A percentile compares a stretch with the other conserved stretches of the same genome.
Conservation (phyloP, 2,329 filamentous ascomycete species). For the Rhynchosporium agropyri region DNA sequence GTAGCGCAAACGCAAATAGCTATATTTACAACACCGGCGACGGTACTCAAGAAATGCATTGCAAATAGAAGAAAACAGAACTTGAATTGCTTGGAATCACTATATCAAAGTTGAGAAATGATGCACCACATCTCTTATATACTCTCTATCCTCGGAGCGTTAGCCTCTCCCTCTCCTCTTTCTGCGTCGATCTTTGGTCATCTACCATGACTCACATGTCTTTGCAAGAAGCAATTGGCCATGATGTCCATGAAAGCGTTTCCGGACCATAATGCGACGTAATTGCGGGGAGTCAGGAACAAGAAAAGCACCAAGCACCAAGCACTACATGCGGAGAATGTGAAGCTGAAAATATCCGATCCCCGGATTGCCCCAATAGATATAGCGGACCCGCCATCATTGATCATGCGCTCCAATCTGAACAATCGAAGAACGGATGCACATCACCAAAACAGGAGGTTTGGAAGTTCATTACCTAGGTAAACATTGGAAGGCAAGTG, state of each 20-base stretch:
- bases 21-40: neutral
- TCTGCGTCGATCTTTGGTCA: neutral
- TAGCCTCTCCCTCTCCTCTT: neutral
- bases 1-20: neutral
- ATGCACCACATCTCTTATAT: neutral
- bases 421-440: neutral
- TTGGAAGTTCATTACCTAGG: neutral
- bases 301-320: neutral
- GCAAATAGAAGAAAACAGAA: neutral
- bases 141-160: too few relatives aligned
- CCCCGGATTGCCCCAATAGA: neutral
- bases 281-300: conserved; percentile 7
- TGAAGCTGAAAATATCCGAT: neutral
- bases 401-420: neutral
- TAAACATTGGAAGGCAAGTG: neutral
- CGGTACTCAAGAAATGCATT: neutral
- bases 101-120: too few relatives aligned
- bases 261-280: neutral
- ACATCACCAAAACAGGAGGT: neutral
- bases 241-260: neutral
- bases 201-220: neutral
- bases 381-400: neutral
- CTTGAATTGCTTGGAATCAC: neutral
- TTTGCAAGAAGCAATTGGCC: neutral
- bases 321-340: neutral